These are phyloP conservation scores for Boletus insuetus DNA, from an alignment of 768 basidiomycete species.

Conservation along the genomic window DNA sequence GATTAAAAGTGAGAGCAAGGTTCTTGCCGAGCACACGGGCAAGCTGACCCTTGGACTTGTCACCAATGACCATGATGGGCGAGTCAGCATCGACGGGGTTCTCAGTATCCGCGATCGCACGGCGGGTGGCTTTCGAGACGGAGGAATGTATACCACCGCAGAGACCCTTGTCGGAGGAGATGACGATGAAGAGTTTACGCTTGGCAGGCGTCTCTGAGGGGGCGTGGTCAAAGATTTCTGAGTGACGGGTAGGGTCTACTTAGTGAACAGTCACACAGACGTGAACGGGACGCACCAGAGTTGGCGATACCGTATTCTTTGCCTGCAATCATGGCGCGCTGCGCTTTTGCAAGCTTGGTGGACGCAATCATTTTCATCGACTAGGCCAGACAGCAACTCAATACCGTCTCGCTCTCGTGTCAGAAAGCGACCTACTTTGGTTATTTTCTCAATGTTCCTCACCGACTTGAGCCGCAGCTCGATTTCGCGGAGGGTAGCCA, in stretches of 20 bases:
- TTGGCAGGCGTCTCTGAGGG: conserved; percentile 63
- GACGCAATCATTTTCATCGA: conserved; percentile 99
- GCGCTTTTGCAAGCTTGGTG: conserved; percentile 93
- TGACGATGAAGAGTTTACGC: conserved; percentile 86
- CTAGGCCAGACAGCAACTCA: conserved; percentile 37
- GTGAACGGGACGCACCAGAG: conserved; percentile 51
- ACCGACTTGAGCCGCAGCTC: conserved; percentile 96
- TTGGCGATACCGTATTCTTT: conserved; percentile 93
- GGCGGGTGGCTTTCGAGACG: conserved; percentile 85
- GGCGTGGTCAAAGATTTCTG: conserved; percentile 87
- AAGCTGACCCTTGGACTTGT: conserved; percentile 96
- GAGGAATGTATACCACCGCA: conserved; percentile 99
- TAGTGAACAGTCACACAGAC: neutral
- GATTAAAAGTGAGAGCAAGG: conserved; percentile 88
- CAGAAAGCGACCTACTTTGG: conserved; percentile 62
- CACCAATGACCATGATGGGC: conserved; percentile 85
- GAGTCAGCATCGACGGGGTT: conserved; percentile 55
- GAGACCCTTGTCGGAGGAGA: conserved; percentile 98
- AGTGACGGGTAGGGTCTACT: conserved; percentile 8
- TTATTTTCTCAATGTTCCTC: conserved; percentile 99
- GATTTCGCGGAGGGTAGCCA: conserved; percentile 98
- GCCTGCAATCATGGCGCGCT: conserved; percentile 87
- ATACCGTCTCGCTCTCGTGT: neutral
- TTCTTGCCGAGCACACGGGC: conserved; percentile 60
- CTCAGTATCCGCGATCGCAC: conserved; percentile 54